Evolutionary conservation across 345 rosid genomes (phyloP).

Genomic region (Hibiscus syriacus): DNA sequence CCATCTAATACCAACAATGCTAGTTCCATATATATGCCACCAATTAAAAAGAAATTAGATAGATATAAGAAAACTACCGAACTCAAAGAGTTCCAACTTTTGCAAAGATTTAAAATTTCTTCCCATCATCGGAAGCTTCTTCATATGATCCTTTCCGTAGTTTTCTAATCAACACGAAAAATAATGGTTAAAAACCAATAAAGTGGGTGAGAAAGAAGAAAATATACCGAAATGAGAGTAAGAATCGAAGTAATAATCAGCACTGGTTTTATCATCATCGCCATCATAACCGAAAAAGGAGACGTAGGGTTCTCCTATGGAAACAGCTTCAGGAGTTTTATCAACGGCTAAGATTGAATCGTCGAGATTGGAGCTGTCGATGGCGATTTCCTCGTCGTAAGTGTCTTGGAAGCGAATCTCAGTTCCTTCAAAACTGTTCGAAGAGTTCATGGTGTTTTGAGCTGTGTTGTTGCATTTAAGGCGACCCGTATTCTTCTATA

Average conservation of each 20-base stretch:
- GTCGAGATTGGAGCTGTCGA: not conserved
- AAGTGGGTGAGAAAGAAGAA: not conserved
- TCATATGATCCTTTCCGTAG: not conserved
- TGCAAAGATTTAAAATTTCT: no score
- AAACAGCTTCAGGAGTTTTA: not conserved
- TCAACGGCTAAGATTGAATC: not conserved
- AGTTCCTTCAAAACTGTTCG: not conserved
- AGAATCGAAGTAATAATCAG: not conserved
- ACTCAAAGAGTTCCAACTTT: no score
- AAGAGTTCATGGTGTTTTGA: not conserved
- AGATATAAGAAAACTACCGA: no score
- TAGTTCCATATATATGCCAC: not conserved
- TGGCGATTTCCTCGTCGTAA: not conserved
- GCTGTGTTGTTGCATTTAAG: not conserved
- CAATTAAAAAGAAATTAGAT: no score
- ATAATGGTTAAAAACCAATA: not conserved
- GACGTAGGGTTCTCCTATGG: not conserved
- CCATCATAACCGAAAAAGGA: not conserved
- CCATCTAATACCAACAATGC: not conserved
- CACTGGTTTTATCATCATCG: not conserved
- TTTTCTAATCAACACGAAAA: not conserved
- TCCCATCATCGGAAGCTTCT: not conserved
- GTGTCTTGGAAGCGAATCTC: not conserved
- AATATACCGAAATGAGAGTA: not conserved
- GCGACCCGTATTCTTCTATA: not conserved